Evolutionary conservation across 768 basidiomycete genomes (phyloP).

Genomic region (Tulasnella sp.): DNA sequence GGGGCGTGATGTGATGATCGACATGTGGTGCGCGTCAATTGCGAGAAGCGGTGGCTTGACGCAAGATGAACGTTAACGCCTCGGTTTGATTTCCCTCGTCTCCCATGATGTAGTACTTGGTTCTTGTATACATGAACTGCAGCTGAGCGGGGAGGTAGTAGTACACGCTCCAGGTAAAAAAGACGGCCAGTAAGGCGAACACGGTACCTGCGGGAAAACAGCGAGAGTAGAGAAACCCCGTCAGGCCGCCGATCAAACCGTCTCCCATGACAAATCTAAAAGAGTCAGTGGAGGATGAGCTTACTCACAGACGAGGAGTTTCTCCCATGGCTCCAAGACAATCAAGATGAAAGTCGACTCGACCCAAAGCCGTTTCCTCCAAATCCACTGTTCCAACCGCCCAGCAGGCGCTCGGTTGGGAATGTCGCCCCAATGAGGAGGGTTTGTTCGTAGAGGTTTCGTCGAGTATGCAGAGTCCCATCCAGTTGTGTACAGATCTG

Average conservation of each 20-base stretch:
- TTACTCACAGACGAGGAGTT: constrained; percentile 59
- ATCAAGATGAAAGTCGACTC: constrained; percentile 63
- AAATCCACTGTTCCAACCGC: constrained; percentile 43
- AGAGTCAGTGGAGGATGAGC: not conserved
- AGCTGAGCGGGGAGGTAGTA: constrained; percentile 15
- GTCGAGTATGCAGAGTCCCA: not conserved
- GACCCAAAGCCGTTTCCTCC: constrained; percentile 59
- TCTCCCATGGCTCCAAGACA: constrained; percentile 72
- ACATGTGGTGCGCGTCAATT: not conserved
- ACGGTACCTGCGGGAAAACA: not conserved
- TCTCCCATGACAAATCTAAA: not conserved
- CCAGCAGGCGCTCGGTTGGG: constrained; percentile 5
- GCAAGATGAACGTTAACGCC: not conserved
- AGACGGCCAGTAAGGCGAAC: not conserved
- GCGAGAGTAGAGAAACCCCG: not conserved
- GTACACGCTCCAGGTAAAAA: constrained; percentile 1
- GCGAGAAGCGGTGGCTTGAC: not conserved
- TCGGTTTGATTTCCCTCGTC: constrained; percentile 4
- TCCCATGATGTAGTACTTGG: constrained; percentile 16
- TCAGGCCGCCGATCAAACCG: not conserved
- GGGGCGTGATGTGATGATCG: not conserved
- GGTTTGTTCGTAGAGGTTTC: constrained; percentile 23
- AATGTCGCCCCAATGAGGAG: constrained; percentile 1
- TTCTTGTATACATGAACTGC: not conserved
- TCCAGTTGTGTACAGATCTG: not conserved